Percentiles rank a stretch among this genome's conserved stretches.
These are phyloP conservation scores for Voacanga thouarsii DNA, from an alignment of 257 asterid species.

Conservation along the genomic window DNA sequence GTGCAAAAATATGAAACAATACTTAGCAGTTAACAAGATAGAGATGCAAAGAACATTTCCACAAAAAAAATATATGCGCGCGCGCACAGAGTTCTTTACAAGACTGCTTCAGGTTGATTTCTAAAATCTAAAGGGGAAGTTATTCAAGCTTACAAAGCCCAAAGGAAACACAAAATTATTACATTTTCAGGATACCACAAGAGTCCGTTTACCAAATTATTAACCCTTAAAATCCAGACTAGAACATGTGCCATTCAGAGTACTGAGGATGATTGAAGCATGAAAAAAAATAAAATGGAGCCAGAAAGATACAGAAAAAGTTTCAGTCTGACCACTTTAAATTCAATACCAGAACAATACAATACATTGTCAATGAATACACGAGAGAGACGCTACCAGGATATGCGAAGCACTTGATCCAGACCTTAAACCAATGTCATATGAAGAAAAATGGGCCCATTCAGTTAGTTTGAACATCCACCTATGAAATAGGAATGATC, in stretches of 20 bases:
- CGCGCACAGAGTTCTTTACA: too few relatives aligned
- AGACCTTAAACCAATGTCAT: slow-evolving; percentile 95
- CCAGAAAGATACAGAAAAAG: not conserved
- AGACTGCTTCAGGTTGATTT: not conserved
- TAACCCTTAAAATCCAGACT: not conserved
- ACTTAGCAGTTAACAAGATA: not conserved
- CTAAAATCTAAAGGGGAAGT: not conserved
- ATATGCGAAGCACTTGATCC: slow-evolving; percentile 91
- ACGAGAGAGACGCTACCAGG: slow-evolving; percentile 52
- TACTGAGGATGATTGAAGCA: not conserved
- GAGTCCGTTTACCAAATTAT: not conserved
- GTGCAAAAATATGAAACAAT: not conserved
- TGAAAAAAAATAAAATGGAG: not conserved
- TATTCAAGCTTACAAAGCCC: not conserved
- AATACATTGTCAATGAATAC: not conserved
- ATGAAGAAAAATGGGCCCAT: slow-evolving; percentile 93
- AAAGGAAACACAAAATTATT: not conserved
- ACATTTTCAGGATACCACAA: not conserved
- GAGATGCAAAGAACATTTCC: not conserved
- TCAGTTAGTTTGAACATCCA: slow-evolving; percentile 99
- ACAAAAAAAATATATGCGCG: not conserved
- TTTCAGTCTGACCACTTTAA: too few relatives aligned
- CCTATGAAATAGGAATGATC: slow-evolving; percentile 38
- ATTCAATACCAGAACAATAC: not conserved
- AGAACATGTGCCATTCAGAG: not conserved